Percentiles rank a stretch among this genome's conserved stretches.
Evolutionary conservation across 169 alveolate genomes (phyloP).

Genomic region (Eimeria falciformis): DNA sequence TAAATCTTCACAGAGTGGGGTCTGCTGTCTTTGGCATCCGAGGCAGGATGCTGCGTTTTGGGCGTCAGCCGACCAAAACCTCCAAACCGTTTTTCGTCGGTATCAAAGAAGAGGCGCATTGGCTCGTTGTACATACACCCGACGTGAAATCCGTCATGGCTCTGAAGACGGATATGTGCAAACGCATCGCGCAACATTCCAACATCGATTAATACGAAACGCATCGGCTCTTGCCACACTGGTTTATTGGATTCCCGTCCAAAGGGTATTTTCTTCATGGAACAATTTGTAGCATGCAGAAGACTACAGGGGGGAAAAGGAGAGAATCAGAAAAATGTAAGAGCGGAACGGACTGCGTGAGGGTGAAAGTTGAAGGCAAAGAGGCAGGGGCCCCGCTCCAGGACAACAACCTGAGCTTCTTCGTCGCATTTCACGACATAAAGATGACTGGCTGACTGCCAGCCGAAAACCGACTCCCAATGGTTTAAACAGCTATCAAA

Average conservation of each 20-base stretch:
- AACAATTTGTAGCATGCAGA: no score
- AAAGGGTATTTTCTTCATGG: no score
- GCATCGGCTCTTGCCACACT: no score
- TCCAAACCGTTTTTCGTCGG: slow-evolving; percentile 83
- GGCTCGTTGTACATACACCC: slow-evolving; percentile 80
- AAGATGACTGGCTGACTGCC: slow-evolving; percentile 86
- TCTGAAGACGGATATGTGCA: slow-evolving; percentile 26
- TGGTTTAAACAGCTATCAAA: slow-evolving; percentile 90
- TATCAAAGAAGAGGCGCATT: slow-evolving; percentile 79
- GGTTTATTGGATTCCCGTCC: no score
- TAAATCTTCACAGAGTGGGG: slow-evolving; percentile 74
- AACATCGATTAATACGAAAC: no score
- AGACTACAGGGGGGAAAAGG: neutral
- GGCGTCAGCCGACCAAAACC: slow-evolving; percentile 79
- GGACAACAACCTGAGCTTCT: slow-evolving; percentile 90
- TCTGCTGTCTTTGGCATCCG: slow-evolving; percentile 66
- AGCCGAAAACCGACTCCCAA: slow-evolving; percentile 85
- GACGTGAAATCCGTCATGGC: slow-evolving; percentile 67
- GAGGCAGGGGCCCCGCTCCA: slow-evolving; percentile 91
- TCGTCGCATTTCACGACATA: slow-evolving; percentile 89
- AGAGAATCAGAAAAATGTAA: no score
- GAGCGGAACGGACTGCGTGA: neutral
- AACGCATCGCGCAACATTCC: no score
- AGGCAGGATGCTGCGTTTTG: slow-evolving; percentile 61
- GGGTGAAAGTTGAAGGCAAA: slow-evolving; percentile 93